Conservation (phyloP, 352 stramenopile genomes). For the Phytophthora litchii region DNA sequence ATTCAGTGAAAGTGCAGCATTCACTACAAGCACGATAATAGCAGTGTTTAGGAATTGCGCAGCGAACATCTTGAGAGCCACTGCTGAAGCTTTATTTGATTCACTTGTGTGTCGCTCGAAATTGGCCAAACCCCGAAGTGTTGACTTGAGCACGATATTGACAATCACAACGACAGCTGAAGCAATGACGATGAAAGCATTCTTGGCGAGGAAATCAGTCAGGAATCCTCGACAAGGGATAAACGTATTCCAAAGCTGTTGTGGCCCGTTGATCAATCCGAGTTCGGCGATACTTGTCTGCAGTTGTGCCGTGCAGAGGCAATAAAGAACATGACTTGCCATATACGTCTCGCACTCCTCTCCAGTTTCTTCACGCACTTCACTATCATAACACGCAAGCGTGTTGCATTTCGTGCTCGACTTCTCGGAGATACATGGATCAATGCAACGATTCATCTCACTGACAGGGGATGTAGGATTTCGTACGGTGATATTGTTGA, state of each 20-base stretch:
- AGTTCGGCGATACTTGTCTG: slow-evolving; percentile 48
- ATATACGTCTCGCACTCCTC: slow-evolving; percentile 65
- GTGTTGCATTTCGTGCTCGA: slow-evolving; percentile 60
- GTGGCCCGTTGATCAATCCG: slow-evolving; percentile 58
- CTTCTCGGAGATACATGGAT: slow-evolving; percentile 68
- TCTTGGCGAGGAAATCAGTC: slow-evolving; percentile 68
- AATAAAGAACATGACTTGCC: slow-evolving; percentile 70
- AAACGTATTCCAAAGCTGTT: slow-evolving; percentile 58
- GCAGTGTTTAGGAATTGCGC: slow-evolving; percentile 87
- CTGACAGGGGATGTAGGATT: slow-evolving; percentile 7
- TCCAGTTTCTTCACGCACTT: slow-evolving; percentile 34
- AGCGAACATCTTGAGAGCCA: slow-evolving; percentile 81
- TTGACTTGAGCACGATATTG: slow-evolving; percentile 76
- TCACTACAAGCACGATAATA: slow-evolving; percentile 83
- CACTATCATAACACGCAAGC: slow-evolving; percentile 67
- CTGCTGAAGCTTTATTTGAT: slow-evolving; percentile 72
- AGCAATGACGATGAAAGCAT: slow-evolving; percentile 69
- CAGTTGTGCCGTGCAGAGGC: slow-evolving; percentile 67
- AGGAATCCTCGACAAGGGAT: slow-evolving; percentile 70
- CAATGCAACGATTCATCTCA: slow-evolving; percentile 45
- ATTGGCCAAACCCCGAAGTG: slow-evolving; percentile 63
- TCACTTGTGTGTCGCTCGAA: slow-evolving; percentile 86
- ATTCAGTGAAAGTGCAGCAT: slow-evolving; percentile 55
- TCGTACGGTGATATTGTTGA: slow-evolving; percentile 35
- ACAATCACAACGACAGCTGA: slow-evolving; percentile 75